Percentiles rank a stretch among this genome's conserved stretches.
Evolutionary conservation across 2,329 filamentous ascomycete genomes (phyloP).

Genomic region (Malbranchea zuffiana): DNA sequence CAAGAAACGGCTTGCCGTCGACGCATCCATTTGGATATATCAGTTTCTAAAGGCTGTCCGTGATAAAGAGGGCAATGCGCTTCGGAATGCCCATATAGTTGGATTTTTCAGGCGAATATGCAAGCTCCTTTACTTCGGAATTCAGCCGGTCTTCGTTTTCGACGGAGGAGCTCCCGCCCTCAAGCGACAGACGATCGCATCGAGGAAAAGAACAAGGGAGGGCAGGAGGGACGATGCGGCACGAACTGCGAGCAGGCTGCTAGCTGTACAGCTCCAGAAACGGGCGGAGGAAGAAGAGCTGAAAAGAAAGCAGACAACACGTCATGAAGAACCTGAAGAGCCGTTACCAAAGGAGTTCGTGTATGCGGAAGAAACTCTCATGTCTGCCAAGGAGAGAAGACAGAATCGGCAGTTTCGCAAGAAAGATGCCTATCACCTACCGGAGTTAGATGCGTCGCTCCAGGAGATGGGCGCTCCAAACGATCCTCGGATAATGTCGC

Average conservation of each 20-base stretch:
- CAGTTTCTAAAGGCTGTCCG: conserved; percentile 98
- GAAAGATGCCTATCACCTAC: conserved; percentile 90
- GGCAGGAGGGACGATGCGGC: conserved; percentile 87
- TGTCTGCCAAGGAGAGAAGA: conserved; percentile 64
- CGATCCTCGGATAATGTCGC: conserved; percentile 90
- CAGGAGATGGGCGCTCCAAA: conserved; percentile 79
- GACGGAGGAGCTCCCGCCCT: conserved; percentile 86
- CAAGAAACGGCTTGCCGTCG: conserved; percentile 88
- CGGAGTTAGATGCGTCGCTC: conserved; percentile 67
- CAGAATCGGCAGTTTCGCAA: conserved; percentile 71
- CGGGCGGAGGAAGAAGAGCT: conserved; percentile 73
- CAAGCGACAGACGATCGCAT: conserved; percentile 81
- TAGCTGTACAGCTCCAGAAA: conserved; percentile 90
- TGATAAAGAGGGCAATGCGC: conserved; percentile 93
- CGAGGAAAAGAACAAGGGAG: conserved; percentile 67
- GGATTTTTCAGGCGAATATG: conserved; percentile 98
- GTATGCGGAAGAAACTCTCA: conserved; percentile 81
- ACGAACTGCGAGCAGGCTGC: conserved; percentile 76
- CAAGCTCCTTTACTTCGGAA: conserved; percentile 93
- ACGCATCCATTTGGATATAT: conserved; percentile 99
- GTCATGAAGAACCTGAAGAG: conserved; percentile 47
- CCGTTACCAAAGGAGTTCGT: conserved; percentile 62
- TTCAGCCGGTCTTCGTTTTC: conserved; percentile 94
- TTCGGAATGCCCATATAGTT: conserved; percentile 90
- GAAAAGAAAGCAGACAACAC: conserved; percentile 38